Evolutionary conservation across 345 rosid genomes (phyloP).

Genomic region (Pistacia vera): DNA sequence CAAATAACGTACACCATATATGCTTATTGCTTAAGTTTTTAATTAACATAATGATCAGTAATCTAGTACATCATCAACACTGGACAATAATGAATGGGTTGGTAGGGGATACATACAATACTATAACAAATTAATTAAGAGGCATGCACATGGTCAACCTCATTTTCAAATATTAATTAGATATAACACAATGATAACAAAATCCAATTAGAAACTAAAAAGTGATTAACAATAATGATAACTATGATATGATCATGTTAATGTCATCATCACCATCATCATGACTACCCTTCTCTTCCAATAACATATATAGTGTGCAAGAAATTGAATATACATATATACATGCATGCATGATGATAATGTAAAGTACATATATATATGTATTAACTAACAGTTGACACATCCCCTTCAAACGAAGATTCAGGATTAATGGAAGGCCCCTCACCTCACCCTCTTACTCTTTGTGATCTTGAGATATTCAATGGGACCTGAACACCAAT

Average conservation of each 20-base stretch:
- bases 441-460: neutral
- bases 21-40: too few relatives aligned
- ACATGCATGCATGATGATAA: too few relatives aligned
- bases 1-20: neutral
- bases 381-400: neutral
- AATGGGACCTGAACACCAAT: neutral
- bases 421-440: slow-evolving; percentile 1
- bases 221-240: slow-evolving; percentile 8
- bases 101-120: neutral
- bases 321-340: too few relatives aligned
- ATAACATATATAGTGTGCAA: too few relatives aligned
- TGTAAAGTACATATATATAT: neutral
- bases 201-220: slow-evolving; percentile 16
- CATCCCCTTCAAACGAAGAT: slow-evolving; percentile 2
- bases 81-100: neutral
- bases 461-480: too few relatives aligned
- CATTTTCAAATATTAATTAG: neutral
- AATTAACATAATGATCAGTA: neutral
- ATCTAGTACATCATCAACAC: neutral
- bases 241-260: slow-evolving; percentile 15
- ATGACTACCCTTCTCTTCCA: neutral
- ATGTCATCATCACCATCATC: neutral
- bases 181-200: slow-evolving; percentile 10
- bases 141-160: neutral
- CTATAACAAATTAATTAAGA: too few relatives aligned